phyloP scores from a whole-genome alignment of 2,329 filamentous ascomycete species.

The Verticillium nonalfalfae region DNA sequence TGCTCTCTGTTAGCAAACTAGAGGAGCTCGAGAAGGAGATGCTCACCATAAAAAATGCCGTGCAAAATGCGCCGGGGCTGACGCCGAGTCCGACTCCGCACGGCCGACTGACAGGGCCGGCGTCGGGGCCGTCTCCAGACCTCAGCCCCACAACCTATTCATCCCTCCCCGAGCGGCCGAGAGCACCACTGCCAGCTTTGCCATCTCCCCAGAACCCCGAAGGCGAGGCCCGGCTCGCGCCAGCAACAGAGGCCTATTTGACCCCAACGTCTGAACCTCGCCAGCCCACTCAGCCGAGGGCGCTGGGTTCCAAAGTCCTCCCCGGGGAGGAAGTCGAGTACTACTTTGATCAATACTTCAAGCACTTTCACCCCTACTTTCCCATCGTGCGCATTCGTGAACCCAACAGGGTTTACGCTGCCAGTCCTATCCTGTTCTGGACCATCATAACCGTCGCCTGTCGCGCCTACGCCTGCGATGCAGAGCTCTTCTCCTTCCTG shows the following conservation, averaged over 20 bases:
- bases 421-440: conserved; percentile 46
- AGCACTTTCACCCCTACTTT: conserved; percentile 45
- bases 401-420: conserved; percentile 43
- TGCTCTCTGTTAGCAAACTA: conserved; percentile 35
- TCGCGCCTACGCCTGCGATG: conserved; percentile 39
- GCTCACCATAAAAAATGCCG: conserved; percentile 19
- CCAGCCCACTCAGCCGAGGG: conserved; percentile 30
- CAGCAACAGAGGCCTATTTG: conserved; percentile 19
- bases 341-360: conserved; percentile 51
- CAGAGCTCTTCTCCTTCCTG: conserved; percentile 34
- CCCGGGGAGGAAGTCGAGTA: conserved; percentile 47
- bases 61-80: conserved; percentile 18
- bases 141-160: conserved; percentile 17
- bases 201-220: conserved; percentile 4
- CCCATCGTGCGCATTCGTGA: conserved; percentile 42
- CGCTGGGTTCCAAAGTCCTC: conserved; percentile 39
- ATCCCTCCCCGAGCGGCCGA: conserved; percentile 13
- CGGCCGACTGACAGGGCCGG: neutral
- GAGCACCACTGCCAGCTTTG: conserved; percentile 7
- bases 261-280: conserved; percentile 17
- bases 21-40: conserved; percentile 26
- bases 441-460: conserved; percentile 43
- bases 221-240: conserved; percentile 13
- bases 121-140: conserved; percentile 17
- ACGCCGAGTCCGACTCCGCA: conserved; percentile 1